Evolutionary conservation across 73 alveolate species (phyloP), one percentile per base, ranked within the genome.

Genomic region (Chromera velia): DNA sequence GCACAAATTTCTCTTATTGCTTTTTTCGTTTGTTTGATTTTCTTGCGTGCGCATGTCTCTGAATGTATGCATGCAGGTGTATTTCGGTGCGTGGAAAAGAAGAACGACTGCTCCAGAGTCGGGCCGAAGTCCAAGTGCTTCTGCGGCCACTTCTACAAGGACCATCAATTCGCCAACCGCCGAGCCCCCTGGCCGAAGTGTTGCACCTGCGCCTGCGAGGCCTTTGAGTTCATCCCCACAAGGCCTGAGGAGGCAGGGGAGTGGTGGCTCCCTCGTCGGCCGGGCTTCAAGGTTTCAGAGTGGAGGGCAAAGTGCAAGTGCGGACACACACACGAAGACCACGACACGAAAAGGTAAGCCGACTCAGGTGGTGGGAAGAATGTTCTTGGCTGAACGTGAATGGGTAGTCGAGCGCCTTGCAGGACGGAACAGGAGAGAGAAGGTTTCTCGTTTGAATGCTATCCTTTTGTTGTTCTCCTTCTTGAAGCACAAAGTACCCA

Each of bases 221-320:
- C 84, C 10, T 90, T 85, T 78, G 75, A 76, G 73, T 94, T 90
- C 85, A 85, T 94, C 27, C 98, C 98, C 13, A 88, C 93, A 62
- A 82, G 95, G 75, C 98, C 98, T 26, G 98, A 94, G 82, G 97
- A 94, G 82, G 83, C 90, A 29, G 98, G 98, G 28, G 93, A 88
- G 81, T 90, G 90, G 88, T 91, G 94, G 93, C 87, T 94, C 80
- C 95, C 96, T 22, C 79, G 95, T 66, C 93, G 95, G 75, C 91
- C 89, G 76, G 97, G 97, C 28, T 94, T 92, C 70, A 91, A 90
- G 76, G 85, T 92, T 32, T 87, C 89, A 74, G 83, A 85, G 22
- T 94, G 97, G 96, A 84, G 91, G 77, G 94, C 96, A 18, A 85
- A 88, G 80, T 94, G 98, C 87, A 85, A 87, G 82, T 94, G 98